Percentiles rank a stretch among this genome's conserved stretches.
These are phyloP conservation scores for Starmerella kuoi DNA, from an alignment of 805 yeast genomes.

Conservation along the genomic window DNA sequence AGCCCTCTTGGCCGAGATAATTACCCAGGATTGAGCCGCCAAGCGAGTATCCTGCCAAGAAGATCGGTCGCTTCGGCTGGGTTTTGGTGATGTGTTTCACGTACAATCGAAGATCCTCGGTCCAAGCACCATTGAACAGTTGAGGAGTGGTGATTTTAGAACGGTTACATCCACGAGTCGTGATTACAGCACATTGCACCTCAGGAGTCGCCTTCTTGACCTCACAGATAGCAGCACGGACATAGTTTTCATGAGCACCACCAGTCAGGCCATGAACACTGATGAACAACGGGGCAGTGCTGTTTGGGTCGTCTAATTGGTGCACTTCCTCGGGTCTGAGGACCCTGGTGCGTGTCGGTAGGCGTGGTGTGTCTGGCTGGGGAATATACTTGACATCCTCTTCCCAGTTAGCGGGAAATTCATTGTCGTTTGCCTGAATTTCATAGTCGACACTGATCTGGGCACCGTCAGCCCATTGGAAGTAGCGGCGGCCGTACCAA, in stretches of 20 bases:
- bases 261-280: constrained; percentile 71
- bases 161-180: constrained; percentile 66
- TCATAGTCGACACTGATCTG: constrained; percentile 65
- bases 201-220: constrained; percentile 22
- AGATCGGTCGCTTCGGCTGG: constrained; percentile 54
- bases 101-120: constrained; percentile 52
- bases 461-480: constrained; percentile 56
- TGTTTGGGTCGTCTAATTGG: constrained; percentile 24
- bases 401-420: constrained; percentile 29
- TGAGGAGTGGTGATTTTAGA: constrained; percentile 56
- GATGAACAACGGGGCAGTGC: constrained; percentile 47
- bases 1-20: constrained; percentile 54
- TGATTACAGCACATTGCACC: constrained; percentile 59
- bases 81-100: constrained; percentile 38
- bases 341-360: constrained; percentile 45
- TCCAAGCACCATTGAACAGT: constrained; percentile 59
- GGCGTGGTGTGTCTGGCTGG: constrained; percentile 26
- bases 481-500: constrained; percentile 67
- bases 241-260: constrained; percentile 70
- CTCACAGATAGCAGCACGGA: constrained; percentile 43
- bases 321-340: constrained; percentile 38
- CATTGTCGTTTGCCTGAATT: constrained; percentile 29
- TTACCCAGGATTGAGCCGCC: constrained; percentile 66
- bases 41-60: constrained; percentile 65
- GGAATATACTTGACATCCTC: constrained; percentile 26